A percentile compares a stretch with the other conserved stretches of the same genome.
Evolutionary conservation across 2,329 filamentous ascomycete species (phyloP).

Genomic region (Monosporascus sp.): DNA sequence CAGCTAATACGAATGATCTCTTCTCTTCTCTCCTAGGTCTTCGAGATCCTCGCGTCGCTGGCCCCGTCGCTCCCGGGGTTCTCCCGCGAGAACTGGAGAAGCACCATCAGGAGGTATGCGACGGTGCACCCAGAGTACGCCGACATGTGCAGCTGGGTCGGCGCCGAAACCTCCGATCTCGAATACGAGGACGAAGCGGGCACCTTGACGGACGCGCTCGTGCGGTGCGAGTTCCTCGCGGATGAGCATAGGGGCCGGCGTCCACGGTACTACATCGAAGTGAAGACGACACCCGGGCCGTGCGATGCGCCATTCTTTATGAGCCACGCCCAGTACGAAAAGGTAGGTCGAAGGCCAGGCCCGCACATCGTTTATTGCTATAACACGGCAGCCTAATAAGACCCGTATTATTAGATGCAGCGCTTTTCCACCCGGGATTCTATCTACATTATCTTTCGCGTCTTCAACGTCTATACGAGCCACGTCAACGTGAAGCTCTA

Average conservation of each 20-base stretch:
- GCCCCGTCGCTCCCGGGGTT: constrained; percentile 29
- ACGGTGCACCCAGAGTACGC: constrained; percentile 34
- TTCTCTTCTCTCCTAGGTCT: constrained; percentile 28
- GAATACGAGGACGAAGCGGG: constrained; percentile 34
- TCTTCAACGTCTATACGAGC: constrained; percentile 10
- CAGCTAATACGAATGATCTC: not conserved
- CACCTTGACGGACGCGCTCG: constrained; percentile 28
- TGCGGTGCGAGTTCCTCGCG: constrained; percentile 28
- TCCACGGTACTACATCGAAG: constrained; percentile 43
- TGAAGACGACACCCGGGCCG: constrained; percentile 40
- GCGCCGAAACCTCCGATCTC: constrained; percentile 42
- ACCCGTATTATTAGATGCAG: not conserved
- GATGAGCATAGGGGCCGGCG: constrained; percentile 19
- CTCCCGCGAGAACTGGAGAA: constrained; percentile 38
- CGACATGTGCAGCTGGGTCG: constrained; percentile 33
- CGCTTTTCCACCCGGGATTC: not conserved
- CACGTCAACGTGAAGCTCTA: constrained; percentile 11
- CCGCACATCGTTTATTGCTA: not conserved
- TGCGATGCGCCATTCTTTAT: constrained; percentile 40
- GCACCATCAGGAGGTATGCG: constrained; percentile 39
- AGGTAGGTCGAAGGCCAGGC: constrained; percentile 24
- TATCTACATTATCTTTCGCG: constrained; percentile 16
- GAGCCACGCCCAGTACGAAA: constrained; percentile 38
- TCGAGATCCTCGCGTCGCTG: constrained; percentile 32
- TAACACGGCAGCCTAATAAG: not conserved